These are phyloP conservation scores for Cladophialophora carrionii DNA, from an alignment of 2,329 filamentous ascomycete species.

Conservation along the genomic window DNA sequence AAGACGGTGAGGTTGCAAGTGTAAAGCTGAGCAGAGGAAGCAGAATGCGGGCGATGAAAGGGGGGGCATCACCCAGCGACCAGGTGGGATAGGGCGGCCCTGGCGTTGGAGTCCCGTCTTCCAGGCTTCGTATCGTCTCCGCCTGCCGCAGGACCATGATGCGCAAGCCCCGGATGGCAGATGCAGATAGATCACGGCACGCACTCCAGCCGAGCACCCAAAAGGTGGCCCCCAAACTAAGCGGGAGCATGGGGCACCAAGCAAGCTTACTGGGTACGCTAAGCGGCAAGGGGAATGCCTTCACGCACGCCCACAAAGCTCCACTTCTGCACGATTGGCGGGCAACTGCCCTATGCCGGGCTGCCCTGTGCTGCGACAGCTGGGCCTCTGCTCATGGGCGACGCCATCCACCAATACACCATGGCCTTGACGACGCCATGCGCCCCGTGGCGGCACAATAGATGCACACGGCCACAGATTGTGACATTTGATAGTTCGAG, in stretches of 20 bases:
- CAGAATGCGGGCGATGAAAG: conserved; percentile 1
- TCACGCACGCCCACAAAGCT: neutral
- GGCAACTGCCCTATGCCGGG: neutral
- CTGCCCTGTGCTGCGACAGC: no score
- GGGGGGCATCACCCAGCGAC: neutral
- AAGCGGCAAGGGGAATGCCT: neutral
- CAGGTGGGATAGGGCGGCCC: neutral
- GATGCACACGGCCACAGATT: no score
- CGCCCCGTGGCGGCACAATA: no score
- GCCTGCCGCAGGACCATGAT: conserved; percentile 1
- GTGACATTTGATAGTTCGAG: no score
- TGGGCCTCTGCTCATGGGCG: no score
- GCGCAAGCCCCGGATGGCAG: conserved; percentile 2
- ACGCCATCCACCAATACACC: no score
- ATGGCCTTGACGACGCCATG: no score
- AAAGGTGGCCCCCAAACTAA: neutral
- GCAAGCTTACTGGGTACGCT: neutral
- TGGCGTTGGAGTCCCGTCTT: neutral
- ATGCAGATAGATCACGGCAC: neutral
- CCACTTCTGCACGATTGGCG: neutral
- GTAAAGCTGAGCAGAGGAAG: conserved; percentile 1
- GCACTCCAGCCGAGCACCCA: neutral
- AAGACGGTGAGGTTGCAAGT: neutral
- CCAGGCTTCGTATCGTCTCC: neutral
- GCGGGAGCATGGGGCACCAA: neutral